Evolutionary conservation across 371 early-diverging fungal genomes (phyloP).

Genomic region (Modicella reniformis): DNA sequence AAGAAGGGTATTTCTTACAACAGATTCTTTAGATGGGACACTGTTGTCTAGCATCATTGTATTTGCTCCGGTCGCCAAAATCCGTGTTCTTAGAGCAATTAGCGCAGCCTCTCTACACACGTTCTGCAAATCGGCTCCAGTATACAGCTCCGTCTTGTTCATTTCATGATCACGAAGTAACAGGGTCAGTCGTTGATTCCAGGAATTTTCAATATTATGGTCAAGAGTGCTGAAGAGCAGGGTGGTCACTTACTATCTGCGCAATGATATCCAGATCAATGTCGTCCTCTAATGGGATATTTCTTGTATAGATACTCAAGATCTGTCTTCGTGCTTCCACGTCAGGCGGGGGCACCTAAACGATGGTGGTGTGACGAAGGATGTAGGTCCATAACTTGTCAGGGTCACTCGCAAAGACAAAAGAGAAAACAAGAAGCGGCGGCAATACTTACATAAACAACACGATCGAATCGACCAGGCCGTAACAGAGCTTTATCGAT

Average conservation of each 20-base stretch:
- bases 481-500: constrained; percentile 94
- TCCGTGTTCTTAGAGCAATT: constrained; percentile 73
- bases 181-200: too few relatives aligned
- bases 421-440: background rate
- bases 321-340: constrained; percentile 81
- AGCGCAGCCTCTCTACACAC: constrained; percentile 97
- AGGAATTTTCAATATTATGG: too few relatives aligned
- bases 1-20: constrained; percentile 14
- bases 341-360: constrained; percentile 89
- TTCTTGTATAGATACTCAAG: constrained; percentile 82
- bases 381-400: background rate
- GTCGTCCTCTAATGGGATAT: constrained; percentile 76
- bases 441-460: constrained; percentile 82
- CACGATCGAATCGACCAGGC: constrained; percentile 94
- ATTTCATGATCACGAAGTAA: too few relatives aligned
- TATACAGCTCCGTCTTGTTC: constrained; percentile 88
- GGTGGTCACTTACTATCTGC: constrained; percentile 56
- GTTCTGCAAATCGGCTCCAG: constrained; percentile 97
- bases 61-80: constrained; percentile 6
- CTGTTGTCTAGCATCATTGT: background rate
- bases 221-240: too few relatives aligned
- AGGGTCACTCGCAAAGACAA: background rate
- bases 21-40: constrained; percentile 8
- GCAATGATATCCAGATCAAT: constrained; percentile 82
- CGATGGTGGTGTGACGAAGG: background rate